Evolutionary conservation across 352 stramenopile species (phyloP), one percentile per base, ranked within the genome.

Genomic region (Halophytophthora polymorphica): DNA sequence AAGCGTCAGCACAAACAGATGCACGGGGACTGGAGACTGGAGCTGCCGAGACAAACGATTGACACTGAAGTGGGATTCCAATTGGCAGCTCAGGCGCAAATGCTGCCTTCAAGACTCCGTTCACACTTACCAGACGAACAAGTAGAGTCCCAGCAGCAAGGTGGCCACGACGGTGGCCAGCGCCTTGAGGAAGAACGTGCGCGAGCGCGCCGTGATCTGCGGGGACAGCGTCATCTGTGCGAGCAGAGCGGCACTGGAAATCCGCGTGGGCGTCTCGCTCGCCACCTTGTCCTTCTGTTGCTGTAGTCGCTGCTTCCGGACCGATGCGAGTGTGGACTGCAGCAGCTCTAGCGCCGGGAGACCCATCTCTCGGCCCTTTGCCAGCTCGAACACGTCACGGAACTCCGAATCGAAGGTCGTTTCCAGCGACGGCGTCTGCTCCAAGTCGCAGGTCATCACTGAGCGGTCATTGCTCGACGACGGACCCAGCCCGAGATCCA

Each of bases 321-420:
- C 38, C 5, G 51, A 61, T 18, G 6, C 41, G 10, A 91, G 39
- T 0, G 73, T 86, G 11, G 50, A 64, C 31, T 78, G 61, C 15
- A 90, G 46, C 45, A 79, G 71, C 22, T 72, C 43, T 23, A 93
- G 67, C 18, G 60, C 71, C 4, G 73, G 77, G 6, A 90, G 44
- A 6, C 55, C 3, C 34, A 77, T 61, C 14, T 69, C 65, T 1
- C 73, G 74, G 6, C 67, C 62, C 34, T 54, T 44, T 15, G 83
- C 79, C 14, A 93, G 56, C 34, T 88, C 80, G 51, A 93, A 90
- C 33, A 93, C 63, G 60, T 93, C 83, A 2, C 79, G 63, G 52
- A 86, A 90, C 41, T 93, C 83, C 38, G 58, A 48, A n/a, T 72
- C 59, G 45, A 90, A 86, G 18, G 70, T 71, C 17, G 77, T 90